These are phyloP conservation scores for Leccinum pachyderme DNA, from an alignment of 1,284 basidiomycete genomes.

Conservation along the genomic window DNA sequence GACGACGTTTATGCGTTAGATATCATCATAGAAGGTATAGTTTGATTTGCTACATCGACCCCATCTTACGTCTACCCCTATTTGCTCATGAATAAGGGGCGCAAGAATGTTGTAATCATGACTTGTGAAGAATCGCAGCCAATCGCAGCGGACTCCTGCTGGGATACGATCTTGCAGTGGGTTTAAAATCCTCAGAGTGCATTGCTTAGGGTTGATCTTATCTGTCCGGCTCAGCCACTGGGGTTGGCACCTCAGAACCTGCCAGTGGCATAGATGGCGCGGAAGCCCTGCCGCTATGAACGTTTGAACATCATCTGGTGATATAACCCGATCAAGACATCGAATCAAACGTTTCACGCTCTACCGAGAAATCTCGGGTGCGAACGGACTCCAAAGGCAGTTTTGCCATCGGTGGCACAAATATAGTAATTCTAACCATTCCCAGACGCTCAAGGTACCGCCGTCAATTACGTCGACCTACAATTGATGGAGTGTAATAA, in stretches of 20 bases:
- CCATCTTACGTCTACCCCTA: not conserved
- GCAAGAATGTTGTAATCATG: not conserved
- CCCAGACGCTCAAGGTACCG: not conserved
- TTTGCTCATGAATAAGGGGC: not conserved
- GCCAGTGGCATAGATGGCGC: not conserved
- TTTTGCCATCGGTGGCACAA: not conserved
- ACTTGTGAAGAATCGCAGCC: not conserved
- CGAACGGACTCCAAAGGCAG: not conserved
- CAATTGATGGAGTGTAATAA: slow-evolving; percentile 9
- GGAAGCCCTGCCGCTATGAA: not conserved
- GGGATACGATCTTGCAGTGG: not conserved
- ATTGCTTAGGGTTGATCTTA: not conserved
- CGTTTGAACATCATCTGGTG: not conserved
- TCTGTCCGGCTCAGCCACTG: not conserved
- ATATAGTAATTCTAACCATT: not conserved
- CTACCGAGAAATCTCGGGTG: not conserved
- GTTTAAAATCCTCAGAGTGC: not conserved
- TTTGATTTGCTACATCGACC: not conserved
- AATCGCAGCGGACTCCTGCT: not conserved
- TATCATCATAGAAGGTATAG: not conserved
- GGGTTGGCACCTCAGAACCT: not conserved
- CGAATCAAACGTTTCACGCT: slow-evolving; percentile 1
- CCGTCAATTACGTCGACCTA: slow-evolving; percentile 14
- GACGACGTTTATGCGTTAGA: not conserved
- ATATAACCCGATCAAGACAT: not conserved